These are phyloP conservation scores for Pleurozium schreberi DNA, from an alignment of 225 moss, liverwort and hornwort species.

Conservation along the genomic window DNA sequence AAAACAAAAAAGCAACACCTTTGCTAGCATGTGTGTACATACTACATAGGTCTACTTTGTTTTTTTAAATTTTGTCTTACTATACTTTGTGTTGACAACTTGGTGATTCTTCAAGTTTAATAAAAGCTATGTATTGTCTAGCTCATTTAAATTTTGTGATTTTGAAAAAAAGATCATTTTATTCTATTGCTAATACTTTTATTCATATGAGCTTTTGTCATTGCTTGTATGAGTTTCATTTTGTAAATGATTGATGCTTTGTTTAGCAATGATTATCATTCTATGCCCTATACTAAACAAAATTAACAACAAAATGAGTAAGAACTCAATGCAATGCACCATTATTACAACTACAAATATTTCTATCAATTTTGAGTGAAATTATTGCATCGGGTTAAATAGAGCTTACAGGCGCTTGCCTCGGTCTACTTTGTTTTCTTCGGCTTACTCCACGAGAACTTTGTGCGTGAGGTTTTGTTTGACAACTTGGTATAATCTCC, in stretches of 20 bases:
- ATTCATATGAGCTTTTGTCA: too few species aligned
- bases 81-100: not conserved
- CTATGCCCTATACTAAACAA: not conserved
- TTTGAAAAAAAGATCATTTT: not conserved
- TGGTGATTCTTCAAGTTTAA: not conserved
- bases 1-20: not conserved
- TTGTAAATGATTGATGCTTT: not conserved
- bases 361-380: not conserved
- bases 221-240: too few species aligned
- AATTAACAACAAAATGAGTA: too few species aligned
- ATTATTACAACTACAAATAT: not conserved
- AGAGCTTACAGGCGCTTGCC: not conserved
- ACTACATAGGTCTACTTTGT: not conserved
- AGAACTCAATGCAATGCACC: not conserved
- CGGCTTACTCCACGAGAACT: rapidly evolving
- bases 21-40: not conserved
- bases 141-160: not conserved
- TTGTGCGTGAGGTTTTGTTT: too few species aligned
- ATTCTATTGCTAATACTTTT: not conserved
- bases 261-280: not conserved
- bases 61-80: not conserved
- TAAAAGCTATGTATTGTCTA: not conserved
- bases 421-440: not conserved
- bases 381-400: not conserved
- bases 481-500: not conserved